Evolutionary conservation across 352 stramenopile species (phyloP), one percentile per base, ranked within the genome.

Genomic region (Pilasporangium apinafurcum): DNA sequence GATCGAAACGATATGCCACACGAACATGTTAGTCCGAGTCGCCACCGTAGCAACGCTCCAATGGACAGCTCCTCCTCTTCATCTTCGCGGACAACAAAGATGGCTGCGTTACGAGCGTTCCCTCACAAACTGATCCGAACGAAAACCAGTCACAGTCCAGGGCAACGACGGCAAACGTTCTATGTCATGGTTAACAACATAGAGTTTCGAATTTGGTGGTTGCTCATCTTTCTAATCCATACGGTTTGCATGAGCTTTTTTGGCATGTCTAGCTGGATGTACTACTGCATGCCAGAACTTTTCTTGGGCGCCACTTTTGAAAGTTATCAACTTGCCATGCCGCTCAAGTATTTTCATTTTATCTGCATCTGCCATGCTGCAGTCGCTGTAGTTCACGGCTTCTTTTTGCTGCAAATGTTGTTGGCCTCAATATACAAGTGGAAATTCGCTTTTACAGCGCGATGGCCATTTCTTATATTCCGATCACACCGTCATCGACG

Each of bases 371-470:
- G 31, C 13, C 48, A 51, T 21, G 27, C 21, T 14, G 7, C 22
- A 8, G 16, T 56, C 13, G 48, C 48, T 13, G 25, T 21, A 10
- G 32, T 39, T 0, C 48, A 56, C 40, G 40, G 31, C 8, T 56
- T 44, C 30, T 43, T 36, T n/a, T 29, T 56, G 30, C 25, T 56
- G 28, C 39, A 27, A 8, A 56, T 56, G 48, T 3, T 55, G 22
- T 12, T 50, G 17, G 36, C 32, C 14, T 44, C 48, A 26, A 18
- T 55, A 8, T 7, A 16, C 9, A 10, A 18, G 12, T 33, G 40
- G 5, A 30, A 34, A 13, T 36, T 55, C 40, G 38, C 44, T 5
- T 52, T 52, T 13, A 22, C 27, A 17, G 5, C 35, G 27, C 21
- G 44, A 1, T 52, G 37, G 3, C 35, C 33, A 44, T 52, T 9